Evolutionary conservation across 768 basidiomycete species (phyloP), one percentile per base, ranked within the genome.

Genomic region (Gloeopeniophorella convolvens): DNA sequence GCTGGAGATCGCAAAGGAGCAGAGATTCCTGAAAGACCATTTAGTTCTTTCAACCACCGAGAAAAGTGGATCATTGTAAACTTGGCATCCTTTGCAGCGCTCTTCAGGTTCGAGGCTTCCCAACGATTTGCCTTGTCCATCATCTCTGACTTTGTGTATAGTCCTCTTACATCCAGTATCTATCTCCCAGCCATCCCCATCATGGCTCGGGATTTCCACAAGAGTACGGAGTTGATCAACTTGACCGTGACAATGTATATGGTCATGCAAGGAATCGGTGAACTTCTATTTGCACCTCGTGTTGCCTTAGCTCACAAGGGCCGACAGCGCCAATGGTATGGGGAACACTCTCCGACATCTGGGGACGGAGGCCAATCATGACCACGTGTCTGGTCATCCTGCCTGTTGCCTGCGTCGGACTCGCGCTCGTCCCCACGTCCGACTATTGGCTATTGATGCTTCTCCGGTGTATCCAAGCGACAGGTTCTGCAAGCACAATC

Each of bases 121-220:
- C n/a, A n/a, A n/a, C n/a, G 20, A 11, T 5, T 10, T 34, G 18
- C 15, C 42, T 10, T 18, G n/a, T 40, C 7, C 11, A 27, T 26
- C 21, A 43, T 13, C 18, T 36, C 26, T 0, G 6, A 35, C 31
- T 32, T 6, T 5, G 13, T 4, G n/a, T n/a, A 15, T 18, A 84
- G 82, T 59, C 84, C 85, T 0, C 66, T 89, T 9, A 85, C 86
- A 1, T 74, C 85, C 3, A 88, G 81, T 48, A 83, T 89, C 48
- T 90, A 89, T 61, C 78, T 88, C 41, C 87, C 88, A 5, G 86
- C 82, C 11, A 83, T 93, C 33, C 89, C 89, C 1, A 71, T 76
- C 0, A 66, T 92, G 20, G 72, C 82, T 1, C 53, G 53, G 16
- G 82, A 69, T 3, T 88, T 93, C 60, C 62, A 81, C 58, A 78